A percentile compares a stretch with the other conserved stretches of the same genome.
Evolutionary conservation across 2,329 filamentous ascomycete species (phyloP).

Genomic region (Emmonsia crescens): DNA sequence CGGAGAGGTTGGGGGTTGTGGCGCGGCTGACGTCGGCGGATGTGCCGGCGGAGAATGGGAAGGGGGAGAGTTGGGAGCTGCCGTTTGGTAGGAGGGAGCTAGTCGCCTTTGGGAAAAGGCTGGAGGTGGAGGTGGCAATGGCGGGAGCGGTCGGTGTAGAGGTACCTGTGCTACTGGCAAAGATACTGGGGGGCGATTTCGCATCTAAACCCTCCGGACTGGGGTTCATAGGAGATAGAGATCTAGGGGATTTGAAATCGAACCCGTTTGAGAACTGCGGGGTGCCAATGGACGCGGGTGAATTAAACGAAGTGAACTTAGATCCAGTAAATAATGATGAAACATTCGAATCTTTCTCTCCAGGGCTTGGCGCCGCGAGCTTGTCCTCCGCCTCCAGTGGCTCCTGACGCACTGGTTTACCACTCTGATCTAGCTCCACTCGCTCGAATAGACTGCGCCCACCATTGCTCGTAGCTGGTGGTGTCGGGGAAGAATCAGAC

Average conservation of each 20-base stretch:
- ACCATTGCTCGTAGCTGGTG: slow-evolving; percentile 13
- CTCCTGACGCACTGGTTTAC: slow-evolving; percentile 19
- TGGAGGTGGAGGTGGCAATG: slow-evolving; percentile 12
- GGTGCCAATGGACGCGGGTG: slow-evolving; percentile 16
- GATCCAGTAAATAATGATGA: slow-evolving; percentile 18
- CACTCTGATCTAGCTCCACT: slow-evolving; percentile 19
- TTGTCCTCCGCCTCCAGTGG: slow-evolving; percentile 4
- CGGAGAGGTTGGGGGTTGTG: slow-evolving; percentile 38
- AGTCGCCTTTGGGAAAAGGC: slow-evolving; percentile 12
- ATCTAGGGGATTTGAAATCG: slow-evolving; percentile 8
- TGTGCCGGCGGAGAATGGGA: slow-evolving; percentile 19
- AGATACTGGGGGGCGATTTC: slow-evolving; percentile 12
- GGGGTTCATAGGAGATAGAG: slow-evolving; percentile 14
- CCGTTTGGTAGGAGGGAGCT: slow-evolving; percentile 11
- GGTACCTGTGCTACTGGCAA: slow-evolving; percentile 7
- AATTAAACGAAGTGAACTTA: slow-evolving; percentile 20
- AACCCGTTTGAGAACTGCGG: slow-evolving; percentile 14
- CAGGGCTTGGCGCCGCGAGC: background rate
- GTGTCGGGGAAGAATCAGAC: slow-evolving; percentile 8
- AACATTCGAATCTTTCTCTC: slow-evolving; percentile 12
- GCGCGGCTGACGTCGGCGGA: slow-evolving; percentile 33
- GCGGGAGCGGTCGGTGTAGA: slow-evolving; percentile 8
- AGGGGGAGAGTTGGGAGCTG: slow-evolving; percentile 18
- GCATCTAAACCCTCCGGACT: background rate
- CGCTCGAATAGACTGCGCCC: slow-evolving; percentile 28